phyloP scores from a whole-genome alignment of 805 yeast species.

The Clavispora carvajalis region DNA sequence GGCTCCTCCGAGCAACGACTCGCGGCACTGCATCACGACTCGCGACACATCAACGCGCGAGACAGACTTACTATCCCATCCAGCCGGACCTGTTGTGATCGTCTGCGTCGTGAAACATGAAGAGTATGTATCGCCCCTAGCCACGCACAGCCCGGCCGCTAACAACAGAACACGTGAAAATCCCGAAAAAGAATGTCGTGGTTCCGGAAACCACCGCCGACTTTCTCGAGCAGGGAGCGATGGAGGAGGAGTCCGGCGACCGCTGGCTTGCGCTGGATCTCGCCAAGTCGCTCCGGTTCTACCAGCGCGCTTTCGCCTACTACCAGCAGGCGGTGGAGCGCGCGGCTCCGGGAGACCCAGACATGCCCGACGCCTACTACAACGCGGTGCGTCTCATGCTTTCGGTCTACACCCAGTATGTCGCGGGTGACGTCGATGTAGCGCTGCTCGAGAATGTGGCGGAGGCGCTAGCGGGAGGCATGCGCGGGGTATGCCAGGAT shows the following conservation, averaged over 20 bases:
- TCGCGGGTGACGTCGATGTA: constrained; percentile 35
- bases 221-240: constrained; percentile 49
- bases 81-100: no score
- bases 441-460: constrained; percentile 26
- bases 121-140: background rate
- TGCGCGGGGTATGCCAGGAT: constrained; percentile 34
- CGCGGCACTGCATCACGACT: no score
- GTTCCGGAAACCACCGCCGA: constrained; percentile 41
- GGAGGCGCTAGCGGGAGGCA: constrained; percentile 25
- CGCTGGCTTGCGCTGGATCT: constrained; percentile 66
- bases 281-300: constrained; percentile 59
- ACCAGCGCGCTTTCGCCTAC: constrained; percentile 47
- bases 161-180: constrained; percentile 8
- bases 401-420: constrained; percentile 50
- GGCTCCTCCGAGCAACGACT: no score
- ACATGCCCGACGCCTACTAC: constrained; percentile 44
- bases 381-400: constrained; percentile 55
- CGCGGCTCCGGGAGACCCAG: constrained; percentile 1
- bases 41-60: no score
- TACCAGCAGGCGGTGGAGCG: constrained; percentile 36
- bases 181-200: constrained; percentile 2
- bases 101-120: constrained; percentile 1
- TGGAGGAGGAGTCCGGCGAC: constrained; percentile 71
- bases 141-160: background rate
- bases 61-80: no score